A percentile compares a stretch with the other conserved stretches of the same genome.
Evolutionary conservation across 225 moss, liverwort and hornwort species (phyloP).

Genomic region (Bryoerythrophyllum caledonicum): DNA sequence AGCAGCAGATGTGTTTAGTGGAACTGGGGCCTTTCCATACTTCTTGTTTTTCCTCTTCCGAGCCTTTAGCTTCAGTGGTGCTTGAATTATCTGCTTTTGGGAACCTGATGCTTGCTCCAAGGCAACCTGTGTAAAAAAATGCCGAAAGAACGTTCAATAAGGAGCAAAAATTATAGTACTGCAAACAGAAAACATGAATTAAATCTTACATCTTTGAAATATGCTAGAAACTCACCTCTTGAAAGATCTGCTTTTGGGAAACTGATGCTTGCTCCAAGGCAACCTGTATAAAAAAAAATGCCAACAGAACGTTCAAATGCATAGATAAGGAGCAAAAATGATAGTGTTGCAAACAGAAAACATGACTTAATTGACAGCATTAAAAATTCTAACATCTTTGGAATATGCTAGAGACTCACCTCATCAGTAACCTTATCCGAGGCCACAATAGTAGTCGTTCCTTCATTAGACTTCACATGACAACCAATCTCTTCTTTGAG

Average conservation of each 20-base stretch:
- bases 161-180: background rate
- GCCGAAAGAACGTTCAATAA: background rate
- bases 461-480: slow-evolving; percentile 11
- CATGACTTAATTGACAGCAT: background rate
- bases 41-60: slow-evolving; percentile 35
- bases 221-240: slow-evolving; percentile 16
- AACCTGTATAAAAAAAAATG: slow-evolving; percentile 24
- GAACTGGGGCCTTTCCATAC: slow-evolving; percentile 23
- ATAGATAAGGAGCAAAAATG: background rate
- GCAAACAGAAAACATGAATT: no score
- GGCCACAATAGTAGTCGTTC: background rate
- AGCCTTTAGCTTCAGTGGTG: slow-evolving; percentile 22
- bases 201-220: no score
- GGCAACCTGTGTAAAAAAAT: slow-evolving; percentile 22
- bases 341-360: background rate
- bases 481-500: slow-evolving; percentile 22
- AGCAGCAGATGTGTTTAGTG: slow-evolving; percentile 18
- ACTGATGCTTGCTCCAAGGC: slow-evolving; percentile 25
- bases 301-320: background rate
- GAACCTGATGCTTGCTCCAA: slow-evolving; percentile 25
- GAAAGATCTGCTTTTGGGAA: slow-evolving; percentile 5
- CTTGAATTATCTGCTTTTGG: slow-evolving; percentile 11
- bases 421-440: slow-evolving; percentile 23
- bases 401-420: slow-evolving; percentile 8
- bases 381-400: no score